Base-by-base conservation (phyloP, 768 basidiomycete genomes). In the Hebeloma cylindrosporum region DNA sequence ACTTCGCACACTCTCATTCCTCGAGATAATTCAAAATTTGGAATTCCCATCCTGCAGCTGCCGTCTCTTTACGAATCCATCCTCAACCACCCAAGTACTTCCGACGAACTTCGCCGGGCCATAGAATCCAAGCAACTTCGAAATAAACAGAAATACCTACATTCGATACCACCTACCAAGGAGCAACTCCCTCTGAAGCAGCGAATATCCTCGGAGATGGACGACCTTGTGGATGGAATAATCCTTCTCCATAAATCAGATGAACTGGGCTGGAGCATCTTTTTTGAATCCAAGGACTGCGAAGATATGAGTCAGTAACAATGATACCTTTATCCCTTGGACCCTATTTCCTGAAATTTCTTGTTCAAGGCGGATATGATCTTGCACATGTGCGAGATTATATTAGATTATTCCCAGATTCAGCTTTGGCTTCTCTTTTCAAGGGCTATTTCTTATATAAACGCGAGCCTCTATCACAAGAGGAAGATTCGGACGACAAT, bases 191-290 rank as follows among this genome's bases (percentile, higher is more conserved):
- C 60, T 6, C 58, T 67, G 18, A 86, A 88, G 59, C 57, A 54
- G 13, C 54, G 60, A 17, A 59, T 86, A 7, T 66, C 80, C n/a
- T 57, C 62, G 7, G 83, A 90, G 52, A 70, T 96, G 8, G 79
- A 90, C 30, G 78, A 80, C 13, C 66, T 96, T 23, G 75, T 89
- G 2, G 70, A 78, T 11, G 93, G 93, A 2, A 79, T 82, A 22
- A 77, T 96, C 2, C 65, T 95, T 5, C 70, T 99, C 14, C 71
- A 74, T 11, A 77, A 93, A 7, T 78, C 82, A 0, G 86, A 96
- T 55, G 85, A 90, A 57, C 60, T 84, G 18, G 92, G 88, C 0
- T 99, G 96, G 95, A 72, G 67, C 20, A 62, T 87, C 3, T 81
- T 75, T 49, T 70, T 97, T 32, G 91, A 98, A 57, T 76, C 80